Evolutionary conservation across 1,284 basidiomycete species (phyloP).

Genomic region (Takashimella koratensis): DNA sequence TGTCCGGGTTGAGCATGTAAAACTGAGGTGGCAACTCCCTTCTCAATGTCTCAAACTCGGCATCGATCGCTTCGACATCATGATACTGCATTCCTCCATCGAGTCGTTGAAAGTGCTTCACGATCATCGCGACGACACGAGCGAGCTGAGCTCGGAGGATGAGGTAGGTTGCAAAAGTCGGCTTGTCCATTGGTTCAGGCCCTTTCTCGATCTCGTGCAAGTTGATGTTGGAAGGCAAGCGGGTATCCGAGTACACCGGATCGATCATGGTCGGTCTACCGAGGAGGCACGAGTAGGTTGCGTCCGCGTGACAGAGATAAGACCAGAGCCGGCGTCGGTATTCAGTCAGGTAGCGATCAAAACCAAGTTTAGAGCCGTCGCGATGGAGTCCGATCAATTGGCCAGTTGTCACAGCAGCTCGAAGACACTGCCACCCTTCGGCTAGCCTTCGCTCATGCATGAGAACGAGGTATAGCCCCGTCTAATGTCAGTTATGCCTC

Average conservation of each 20-base stretch:
- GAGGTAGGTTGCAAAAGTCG: constrained; percentile 80
- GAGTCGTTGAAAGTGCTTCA: constrained; percentile 87
- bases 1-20: constrained; percentile 30
- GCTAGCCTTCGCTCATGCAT: constrained; percentile 47
- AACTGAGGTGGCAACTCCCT: constrained; percentile 62
- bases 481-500: constrained; percentile 51
- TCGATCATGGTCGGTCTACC: constrained; percentile 70
- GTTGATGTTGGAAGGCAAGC: constrained; percentile 69
- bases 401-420: constrained; percentile 82
- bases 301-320: constrained; percentile 86
- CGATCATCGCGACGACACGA: constrained; percentile 77
- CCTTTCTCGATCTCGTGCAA: constrained; percentile 54
- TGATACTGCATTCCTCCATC: constrained; percentile 70
- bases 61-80: constrained; percentile 76
- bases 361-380: constrained; percentile 68
- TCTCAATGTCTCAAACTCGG: constrained; percentile 74
- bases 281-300: constrained; percentile 76
- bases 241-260: constrained; percentile 38
- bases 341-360: constrained; percentile 67
- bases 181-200: constrained; percentile 49
- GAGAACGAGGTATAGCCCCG: constrained; percentile 82
- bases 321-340: constrained; percentile 89
- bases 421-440: constrained; percentile 90
- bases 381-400: constrained; percentile 88
- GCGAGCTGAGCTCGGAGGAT: constrained; percentile 82